A percentile compares a stretch with the other conserved stretches of the same genome.
Conservation (phyloP, 2,329 filamentous ascomycete genomes). For the Trichocomaceae sp. region DNA sequence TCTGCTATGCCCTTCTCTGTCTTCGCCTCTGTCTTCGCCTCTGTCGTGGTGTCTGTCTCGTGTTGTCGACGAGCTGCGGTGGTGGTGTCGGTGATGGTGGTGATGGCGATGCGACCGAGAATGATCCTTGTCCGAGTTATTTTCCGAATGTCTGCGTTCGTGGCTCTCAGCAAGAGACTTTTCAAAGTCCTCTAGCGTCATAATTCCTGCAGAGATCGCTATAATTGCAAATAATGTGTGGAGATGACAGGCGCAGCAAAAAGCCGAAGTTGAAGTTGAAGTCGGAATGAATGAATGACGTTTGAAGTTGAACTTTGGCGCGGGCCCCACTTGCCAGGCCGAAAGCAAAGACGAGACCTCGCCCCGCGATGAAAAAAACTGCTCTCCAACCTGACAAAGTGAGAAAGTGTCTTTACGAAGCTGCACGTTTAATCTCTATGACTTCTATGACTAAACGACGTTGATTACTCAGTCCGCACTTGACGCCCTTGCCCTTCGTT, state of each 20-base stretch:
- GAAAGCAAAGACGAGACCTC: slow-evolving; percentile 16
- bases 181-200: slow-evolving; percentile 69
- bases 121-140: slow-evolving; percentile 27
- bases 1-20: slow-evolving; percentile 21
- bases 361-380: slow-evolving; percentile 20
- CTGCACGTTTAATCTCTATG: neutral
- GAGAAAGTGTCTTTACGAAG: neutral
- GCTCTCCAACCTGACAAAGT: slow-evolving; percentile 5
- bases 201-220: slow-evolving; percentile 21
- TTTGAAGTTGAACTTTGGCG: no score
- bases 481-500: neutral
- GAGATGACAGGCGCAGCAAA: no score
- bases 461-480: neutral
- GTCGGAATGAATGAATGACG: slow-evolving; percentile 26
- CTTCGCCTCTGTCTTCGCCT: slow-evolving; percentile 34
- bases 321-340: slow-evolving; percentile 12
- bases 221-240: neutral
- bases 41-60: slow-evolving; percentile 29
- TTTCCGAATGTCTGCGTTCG: slow-evolving; percentile 29
- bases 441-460: neutral
- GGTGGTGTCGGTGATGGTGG: slow-evolving; percentile 40
- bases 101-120: slow-evolving; percentile 26
- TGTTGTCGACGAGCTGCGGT: slow-evolving; percentile 32
- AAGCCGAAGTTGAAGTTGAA: neutral
- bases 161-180: slow-evolving; percentile 61